phyloP scores from a whole-genome alignment of 148 eudicot species.

The Rhododendron molle region DNA sequence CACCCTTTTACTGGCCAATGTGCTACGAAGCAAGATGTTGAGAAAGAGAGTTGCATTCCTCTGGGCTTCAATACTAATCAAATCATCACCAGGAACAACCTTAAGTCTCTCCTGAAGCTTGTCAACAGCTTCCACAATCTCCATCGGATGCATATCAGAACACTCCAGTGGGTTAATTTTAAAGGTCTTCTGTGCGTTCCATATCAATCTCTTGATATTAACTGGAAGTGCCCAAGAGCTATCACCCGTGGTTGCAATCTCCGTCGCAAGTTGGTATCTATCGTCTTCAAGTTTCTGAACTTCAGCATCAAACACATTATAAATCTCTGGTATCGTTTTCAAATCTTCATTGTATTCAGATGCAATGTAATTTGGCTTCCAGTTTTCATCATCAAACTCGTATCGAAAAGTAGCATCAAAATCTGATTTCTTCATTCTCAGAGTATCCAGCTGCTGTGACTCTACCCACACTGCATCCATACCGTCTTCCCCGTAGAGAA shows the following conservation, averaged over 20 bases:
- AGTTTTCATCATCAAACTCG: slow-evolving; percentile 70
- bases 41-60: slow-evolving; percentile 93
- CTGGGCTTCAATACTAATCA: slow-evolving; percentile 86
- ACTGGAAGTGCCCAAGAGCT: slow-evolving; percentile 93
- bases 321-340: slow-evolving; percentile 78
- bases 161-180: slow-evolving; percentile 76
- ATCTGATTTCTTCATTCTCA: slow-evolving; percentile 69
- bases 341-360: slow-evolving; percentile 83
- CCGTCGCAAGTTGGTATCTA: slow-evolving; percentile 69
- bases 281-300: slow-evolving; percentile 83
- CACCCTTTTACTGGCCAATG: slow-evolving; percentile 85
- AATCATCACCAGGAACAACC: slow-evolving; percentile 93
- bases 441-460: slow-evolving; percentile 75
- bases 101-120: slow-evolving; percentile 88
- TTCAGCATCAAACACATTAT: slow-evolving; percentile 91
- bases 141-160: slow-evolving; percentile 96
- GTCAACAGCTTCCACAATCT: slow-evolving; percentile 94
- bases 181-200: slow-evolving; percentile 88
- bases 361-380: slow-evolving; percentile 85
- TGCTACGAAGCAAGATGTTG: slow-evolving; percentile 83
- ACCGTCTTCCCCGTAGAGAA: slow-evolving; percentile 98
- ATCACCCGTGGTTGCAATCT: slow-evolving; percentile 91
- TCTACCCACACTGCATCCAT: slow-evolving; percentile 99
- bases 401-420: slow-evolving; percentile 56
- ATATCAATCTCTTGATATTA: slow-evolving; percentile 73